Evolutionary conservation across 306 rosid species (phyloP), one percentile per base, ranked within the genome.

Genomic region (Glycine latifolia): DNA sequence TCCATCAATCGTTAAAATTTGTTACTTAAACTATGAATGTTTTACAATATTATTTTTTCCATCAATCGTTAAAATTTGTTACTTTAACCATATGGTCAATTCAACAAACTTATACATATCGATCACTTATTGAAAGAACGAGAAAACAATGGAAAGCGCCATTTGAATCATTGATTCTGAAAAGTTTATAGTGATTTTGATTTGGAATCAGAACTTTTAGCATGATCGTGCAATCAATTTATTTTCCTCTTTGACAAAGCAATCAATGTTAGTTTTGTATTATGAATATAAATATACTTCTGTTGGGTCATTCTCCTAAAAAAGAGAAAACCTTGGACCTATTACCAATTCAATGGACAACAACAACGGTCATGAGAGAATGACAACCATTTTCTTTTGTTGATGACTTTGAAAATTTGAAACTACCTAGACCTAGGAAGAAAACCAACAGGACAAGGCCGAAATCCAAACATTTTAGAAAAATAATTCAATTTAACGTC

Each of bases 351-450:
- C 31, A 60, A 58, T 15, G 53, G 53, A 39, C 8, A 43, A 54
- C 14, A 8, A 52, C 15, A 8, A 39, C 7, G 44, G 46, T 33
- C 41, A n/a, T 12, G 46, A 33, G 44, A 35, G 52, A 73, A 15
- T 73, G 15, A 3, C 37, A 37, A 13, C 16, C 66, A 9, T 54
- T 56, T 52, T 71, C 77, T 37, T 4, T 3, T 8, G 14, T n/a
- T 16, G 17, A 74, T 55, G 54, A 41, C 67, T 74, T 73, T 54
- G 37, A 55, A 47, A 73, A 8, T 39, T 39, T 74, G 60, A 61
- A 76, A 8, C 48, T 44, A 7, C 60, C 8, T 48, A n/a, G 62
- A 63, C 73, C 52, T 31, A 9, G 15, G 13, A 48, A 12, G 48
- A 33, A 47, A 60, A 62, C 39, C 5, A 46, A 31, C 15, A 31